Evolutionary conservation across 1,284 basidiomycete species (phyloP).

Genomic region (Ganoderma boninense): DNA sequence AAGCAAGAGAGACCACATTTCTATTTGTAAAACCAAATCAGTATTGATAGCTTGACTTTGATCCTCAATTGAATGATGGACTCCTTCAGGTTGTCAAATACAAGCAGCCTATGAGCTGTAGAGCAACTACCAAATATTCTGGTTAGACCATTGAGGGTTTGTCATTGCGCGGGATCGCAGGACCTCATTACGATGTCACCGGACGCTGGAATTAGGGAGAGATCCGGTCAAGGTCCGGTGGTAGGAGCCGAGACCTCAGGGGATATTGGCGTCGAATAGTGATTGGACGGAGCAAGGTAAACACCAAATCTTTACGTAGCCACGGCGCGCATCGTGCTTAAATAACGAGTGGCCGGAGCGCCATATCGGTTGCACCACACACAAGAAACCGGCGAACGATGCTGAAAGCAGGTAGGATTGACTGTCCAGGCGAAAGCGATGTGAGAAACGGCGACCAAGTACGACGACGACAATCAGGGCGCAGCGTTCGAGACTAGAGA

Average conservation of each 20-base stretch:
- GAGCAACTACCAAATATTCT: no score
- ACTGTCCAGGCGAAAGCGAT: not conserved
- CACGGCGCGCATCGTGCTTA: slow-evolving; percentile 13
- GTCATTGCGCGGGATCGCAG: no score
- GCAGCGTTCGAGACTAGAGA: not conserved
- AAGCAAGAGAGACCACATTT: no score
- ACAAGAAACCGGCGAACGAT: not conserved
- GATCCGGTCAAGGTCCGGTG: slow-evolving; percentile 1
- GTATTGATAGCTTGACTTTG: no score
- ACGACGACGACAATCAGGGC: not conserved
- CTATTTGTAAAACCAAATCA: no score
- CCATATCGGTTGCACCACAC: slow-evolving; percentile 23
- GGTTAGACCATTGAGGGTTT: no score
- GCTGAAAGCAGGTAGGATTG: slow-evolving; percentile 15
- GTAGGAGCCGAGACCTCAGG: slow-evolving; percentile 11
- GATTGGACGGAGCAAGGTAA: slow-evolving; percentile 31
- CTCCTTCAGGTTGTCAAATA: no score
- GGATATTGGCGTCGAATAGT: slow-evolving; percentile 8
- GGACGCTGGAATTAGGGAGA: not conserved
- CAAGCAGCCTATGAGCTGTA: no score
- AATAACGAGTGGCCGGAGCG: slow-evolving; percentile 3
- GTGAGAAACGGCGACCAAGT: not conserved
- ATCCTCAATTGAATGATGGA: not conserved
- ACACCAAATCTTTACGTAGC: slow-evolving; percentile 32
- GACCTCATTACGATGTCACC: no score